Percentiles rank a stretch among this genome's conserved stretches.
These are phyloP conservation scores for Cladophialophora bantiana DNA, from an alignment of 2,329 filamentous ascomycete genomes.

Conservation along the genomic window DNA sequence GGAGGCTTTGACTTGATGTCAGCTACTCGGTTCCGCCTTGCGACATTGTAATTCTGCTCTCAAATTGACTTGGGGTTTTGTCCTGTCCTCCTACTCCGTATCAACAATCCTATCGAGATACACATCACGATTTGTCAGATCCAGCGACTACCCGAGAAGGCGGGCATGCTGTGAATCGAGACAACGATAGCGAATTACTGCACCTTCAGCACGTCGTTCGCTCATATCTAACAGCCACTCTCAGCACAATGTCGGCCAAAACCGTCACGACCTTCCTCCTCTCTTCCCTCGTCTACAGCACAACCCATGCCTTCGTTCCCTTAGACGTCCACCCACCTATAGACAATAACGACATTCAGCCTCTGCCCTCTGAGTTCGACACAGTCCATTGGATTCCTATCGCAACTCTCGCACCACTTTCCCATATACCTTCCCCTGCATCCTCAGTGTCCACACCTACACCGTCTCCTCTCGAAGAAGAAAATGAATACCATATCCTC, in stretches of 20 bases:
- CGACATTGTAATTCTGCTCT: not conserved
- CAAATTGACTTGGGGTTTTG: not conserved
- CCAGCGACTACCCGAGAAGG: not conserved
- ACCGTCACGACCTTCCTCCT: constrained; percentile 26
- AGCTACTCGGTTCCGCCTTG: not conserved
- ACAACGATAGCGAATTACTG: not conserved
- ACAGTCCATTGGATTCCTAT: constrained; percentile 27
- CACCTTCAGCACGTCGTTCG: not conserved
- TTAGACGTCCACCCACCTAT: constrained; percentile 22
- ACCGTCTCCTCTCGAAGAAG: constrained; percentile 11
- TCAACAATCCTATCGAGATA: not conserved
- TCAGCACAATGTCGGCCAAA: constrained; percentile 2
- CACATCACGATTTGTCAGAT: not conserved
- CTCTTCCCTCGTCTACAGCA: constrained; percentile 30
- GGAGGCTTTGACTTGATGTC: not conserved
- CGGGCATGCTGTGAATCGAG: not conserved
- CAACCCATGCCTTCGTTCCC: constrained; percentile 29
- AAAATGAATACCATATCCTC: constrained; percentile 23
- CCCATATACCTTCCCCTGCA: not conserved
- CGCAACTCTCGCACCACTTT: constrained; percentile 26
- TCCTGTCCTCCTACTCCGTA: not conserved
- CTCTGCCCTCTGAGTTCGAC: constrained; percentile 30
- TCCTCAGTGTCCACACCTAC: constrained; percentile 22
- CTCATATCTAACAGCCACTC: not conserved
- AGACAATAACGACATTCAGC: constrained; percentile 11